Evolutionary conservation across 805 yeast species (phyloP).

Genomic region (Zygosaccharomyces rouxii): DNA sequence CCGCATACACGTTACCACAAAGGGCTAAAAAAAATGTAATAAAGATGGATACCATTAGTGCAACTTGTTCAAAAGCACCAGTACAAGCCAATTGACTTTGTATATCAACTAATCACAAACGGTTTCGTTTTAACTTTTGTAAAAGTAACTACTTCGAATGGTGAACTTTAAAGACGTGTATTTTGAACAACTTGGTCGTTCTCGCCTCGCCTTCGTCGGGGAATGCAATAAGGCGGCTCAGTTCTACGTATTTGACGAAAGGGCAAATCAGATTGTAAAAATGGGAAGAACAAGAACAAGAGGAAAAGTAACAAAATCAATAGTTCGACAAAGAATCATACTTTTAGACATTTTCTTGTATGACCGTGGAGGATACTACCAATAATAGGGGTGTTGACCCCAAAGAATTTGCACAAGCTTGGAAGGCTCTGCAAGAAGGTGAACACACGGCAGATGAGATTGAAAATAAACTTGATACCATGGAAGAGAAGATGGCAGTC

Average conservation of each 20-base stretch:
- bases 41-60: constrained; percentile 8
- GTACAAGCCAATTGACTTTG: not conserved
- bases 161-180: not conserved
- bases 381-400: constrained; percentile 4
- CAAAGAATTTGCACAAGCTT: constrained; percentile 43
- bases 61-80: not conserved
- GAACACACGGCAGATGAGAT: constrained; percentile 58
- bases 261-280: not conserved
- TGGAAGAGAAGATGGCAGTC: constrained; percentile 61
- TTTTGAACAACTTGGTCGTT: constrained; percentile 2
- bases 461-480: constrained; percentile 58
- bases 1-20: constrained; percentile 12
- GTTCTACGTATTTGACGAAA: not conserved
- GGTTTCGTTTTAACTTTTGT: not conserved
- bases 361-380: not conserved
- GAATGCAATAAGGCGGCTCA: not conserved
- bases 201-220: constrained; percentile 1
- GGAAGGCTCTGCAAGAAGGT: constrained; percentile 60
- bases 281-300: not conserved
- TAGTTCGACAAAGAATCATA: not conserved
- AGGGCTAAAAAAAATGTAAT: constrained; percentile 7
- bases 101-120: not conserved
- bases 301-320: not conserved
- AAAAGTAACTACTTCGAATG: not conserved
- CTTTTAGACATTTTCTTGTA: not conserved